phyloP scores from a whole-genome alignment of 768 basidiomycete genomes.

The Mycena metata region DNA sequence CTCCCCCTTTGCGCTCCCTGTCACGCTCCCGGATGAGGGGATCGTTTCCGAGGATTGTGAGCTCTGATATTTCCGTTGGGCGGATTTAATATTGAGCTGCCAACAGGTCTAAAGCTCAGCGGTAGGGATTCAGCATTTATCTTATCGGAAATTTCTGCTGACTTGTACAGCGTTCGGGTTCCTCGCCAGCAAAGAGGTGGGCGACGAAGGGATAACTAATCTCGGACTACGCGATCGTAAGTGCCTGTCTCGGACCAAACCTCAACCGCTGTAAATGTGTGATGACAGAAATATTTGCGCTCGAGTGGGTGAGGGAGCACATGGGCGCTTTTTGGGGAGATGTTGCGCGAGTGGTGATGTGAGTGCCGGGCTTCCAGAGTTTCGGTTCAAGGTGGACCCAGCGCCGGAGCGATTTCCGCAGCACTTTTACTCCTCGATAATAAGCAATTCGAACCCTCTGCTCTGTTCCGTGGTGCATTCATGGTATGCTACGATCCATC shows the following conservation, averaged over 20 bases:
- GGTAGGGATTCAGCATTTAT: too few relatives aligned
- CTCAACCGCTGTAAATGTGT: too few relatives aligned
- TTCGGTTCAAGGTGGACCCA: slow-evolving; percentile 1
- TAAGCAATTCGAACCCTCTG: slow-evolving; percentile 6
- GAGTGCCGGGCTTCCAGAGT: slow-evolving; percentile 7
- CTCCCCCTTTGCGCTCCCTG: background rate
- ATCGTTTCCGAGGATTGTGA: slow-evolving; percentile 28
- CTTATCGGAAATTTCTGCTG: too few relatives aligned
- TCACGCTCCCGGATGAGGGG: background rate
- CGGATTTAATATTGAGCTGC: background rate
- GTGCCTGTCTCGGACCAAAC: too few relatives aligned
- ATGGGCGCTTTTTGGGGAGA: background rate
- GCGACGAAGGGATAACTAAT: slow-evolving; percentile 14
- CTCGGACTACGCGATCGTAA: slow-evolving; percentile 25
- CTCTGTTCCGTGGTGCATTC: slow-evolving; percentile 26
- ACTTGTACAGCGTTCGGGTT: slow-evolving; percentile 26
- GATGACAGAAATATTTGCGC: slow-evolving; percentile 26
- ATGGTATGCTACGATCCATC: too few relatives aligned
- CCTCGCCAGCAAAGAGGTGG: slow-evolving; percentile 11
- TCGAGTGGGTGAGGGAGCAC: slow-evolving; percentile 23
- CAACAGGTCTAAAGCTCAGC: slow-evolving; percentile 27
- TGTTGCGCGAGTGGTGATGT: background rate
- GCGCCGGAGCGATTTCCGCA: slow-evolving; percentile 28
- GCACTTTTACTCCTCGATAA: slow-evolving; percentile 17
- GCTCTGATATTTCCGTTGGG: background rate